phyloP scores from a whole-genome alignment of 2,329 filamentous ascomycete species.

The Myotisia sp. region DNA sequence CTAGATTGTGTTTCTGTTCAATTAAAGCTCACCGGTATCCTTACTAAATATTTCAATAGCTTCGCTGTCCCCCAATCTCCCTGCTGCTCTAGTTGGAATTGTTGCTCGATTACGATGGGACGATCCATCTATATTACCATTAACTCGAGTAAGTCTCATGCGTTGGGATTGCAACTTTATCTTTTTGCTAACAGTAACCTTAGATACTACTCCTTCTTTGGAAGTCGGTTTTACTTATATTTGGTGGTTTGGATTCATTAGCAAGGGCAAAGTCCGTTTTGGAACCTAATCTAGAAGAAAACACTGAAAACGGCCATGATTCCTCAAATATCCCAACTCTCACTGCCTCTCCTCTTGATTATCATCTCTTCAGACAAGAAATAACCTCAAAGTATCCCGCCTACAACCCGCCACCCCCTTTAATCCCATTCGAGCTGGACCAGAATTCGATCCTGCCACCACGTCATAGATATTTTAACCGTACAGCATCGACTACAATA shows the following conservation, averaged over 20 bases:
- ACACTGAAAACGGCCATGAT: slow-evolving; percentile 36
- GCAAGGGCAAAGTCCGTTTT: slow-evolving; percentile 59
- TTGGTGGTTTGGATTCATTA: slow-evolving; percentile 65
- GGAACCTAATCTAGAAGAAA: slow-evolving; percentile 38
- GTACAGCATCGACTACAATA: slow-evolving; percentile 48
- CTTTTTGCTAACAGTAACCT: slow-evolving; percentile 9
- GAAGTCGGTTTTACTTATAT: slow-evolving; percentile 77
- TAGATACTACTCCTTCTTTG: slow-evolving; percentile 71
- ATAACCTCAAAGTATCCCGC: slow-evolving; percentile 96
- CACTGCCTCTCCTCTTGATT: slow-evolving; percentile 86
- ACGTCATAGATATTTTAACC: slow-evolving; percentile 54
- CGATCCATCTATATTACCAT: slow-evolving; percentile 37
- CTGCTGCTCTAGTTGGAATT: slow-evolving; percentile 57
- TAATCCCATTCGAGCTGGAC: slow-evolving; percentile 75
- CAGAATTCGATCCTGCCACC: slow-evolving; percentile 84
- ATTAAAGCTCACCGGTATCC: too few species aligned
- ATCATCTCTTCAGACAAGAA: slow-evolving; percentile 90
- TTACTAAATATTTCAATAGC: slow-evolving; percentile 28
- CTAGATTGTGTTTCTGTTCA: slow-evolving; percentile 8
- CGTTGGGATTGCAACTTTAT: not conserved
- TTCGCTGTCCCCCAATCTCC: slow-evolving; percentile 50
- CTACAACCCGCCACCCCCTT: slow-evolving; percentile 73
- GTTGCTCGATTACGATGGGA: slow-evolving; percentile 60
- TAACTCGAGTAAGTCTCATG: slow-evolving; percentile 44
- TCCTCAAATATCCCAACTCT: slow-evolving; percentile 58